Evolutionary conservation across 2,329 filamentous ascomycete species (phyloP), one percentile per base, ranked within the genome.

Genomic region (Neonectria coccinea): DNA sequence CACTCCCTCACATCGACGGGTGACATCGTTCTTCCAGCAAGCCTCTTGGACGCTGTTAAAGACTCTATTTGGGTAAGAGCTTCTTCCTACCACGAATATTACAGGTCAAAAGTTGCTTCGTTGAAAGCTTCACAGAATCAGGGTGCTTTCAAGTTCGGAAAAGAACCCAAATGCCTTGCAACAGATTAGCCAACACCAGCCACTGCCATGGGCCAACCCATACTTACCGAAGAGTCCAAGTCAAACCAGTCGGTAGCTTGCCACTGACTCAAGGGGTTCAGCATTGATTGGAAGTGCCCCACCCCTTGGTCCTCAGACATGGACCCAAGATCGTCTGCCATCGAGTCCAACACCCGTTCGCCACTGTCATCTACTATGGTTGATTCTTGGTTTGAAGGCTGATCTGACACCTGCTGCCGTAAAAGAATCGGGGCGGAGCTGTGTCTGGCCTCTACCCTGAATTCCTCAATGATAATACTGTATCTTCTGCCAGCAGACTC

Each of bases 381-480:
- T 8, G 53, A 16, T 0, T 22, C 59, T 5, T 33, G 31, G 18
- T 45, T 25, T 18, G 25, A 47, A 10, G 33, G 14, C 6, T 57
- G 47, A 7, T 39, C 5, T n/a, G 36, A 10, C 25, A 53, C 29
- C 41, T 33, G 50, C 16, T 45, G 59, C 14, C 50, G 42, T 25
- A 18, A 31, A 9, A 53, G 12, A 20, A 9, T n/a, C 20, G 45
- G 42, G 5, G 55, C 20, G 10, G 56, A n/a, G 20, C 51, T 53
- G 42, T 59, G 64, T 48, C 54, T 59, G 41, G 64, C 64, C 9
- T 75, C 14, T 11, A 58, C 50, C n/a, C 81, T 75, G 10, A 87
- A 72, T 65, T 86, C 84, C 53, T 86, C 83, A 0, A 88, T 77
- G 1, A 88, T 84, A 8, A 86, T 77, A 48, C 80, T 81, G 65